A percentile compares a stretch with the other conserved stretches of the same genome.
phyloP scores from a whole-genome alignment of 2,329 filamentous ascomycete genomes.

The Fusarium odoratissimum region DNA sequence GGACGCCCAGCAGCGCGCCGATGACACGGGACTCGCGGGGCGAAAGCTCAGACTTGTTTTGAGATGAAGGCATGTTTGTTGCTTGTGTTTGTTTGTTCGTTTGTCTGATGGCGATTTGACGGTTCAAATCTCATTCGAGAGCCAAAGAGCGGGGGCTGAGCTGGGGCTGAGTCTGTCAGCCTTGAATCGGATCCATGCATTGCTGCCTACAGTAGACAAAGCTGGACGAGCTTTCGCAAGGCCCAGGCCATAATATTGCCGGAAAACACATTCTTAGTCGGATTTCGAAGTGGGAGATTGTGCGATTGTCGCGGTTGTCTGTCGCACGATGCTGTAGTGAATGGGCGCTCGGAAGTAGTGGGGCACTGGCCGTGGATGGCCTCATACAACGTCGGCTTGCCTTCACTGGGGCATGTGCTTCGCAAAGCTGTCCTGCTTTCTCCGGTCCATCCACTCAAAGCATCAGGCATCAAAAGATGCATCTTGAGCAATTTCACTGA shows the following conservation, averaged over 20 bases:
- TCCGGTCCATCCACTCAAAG: neutral
- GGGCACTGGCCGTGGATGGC: neutral
- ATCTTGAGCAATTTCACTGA: neutral
- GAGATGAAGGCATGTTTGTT: neutral
- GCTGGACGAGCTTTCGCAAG: neutral
- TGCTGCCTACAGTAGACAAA: neutral
- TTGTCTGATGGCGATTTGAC: neutral
- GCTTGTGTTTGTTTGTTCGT: neutral
- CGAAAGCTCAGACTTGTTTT: neutral
- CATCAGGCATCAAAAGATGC: too few relatives aligned
- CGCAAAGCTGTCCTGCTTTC: neutral
- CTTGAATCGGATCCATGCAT: neutral
- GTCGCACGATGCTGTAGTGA: neutral
- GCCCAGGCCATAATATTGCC: too few relatives aligned
- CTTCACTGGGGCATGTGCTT: neutral
- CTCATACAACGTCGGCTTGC: neutral
- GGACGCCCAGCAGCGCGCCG: conserved; percentile 59
- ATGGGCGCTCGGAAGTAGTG: neutral
- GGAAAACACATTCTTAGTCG: neutral
- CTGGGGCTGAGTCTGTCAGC: neutral
- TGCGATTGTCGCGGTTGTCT: too few relatives aligned
- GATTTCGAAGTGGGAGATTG: too few relatives aligned
- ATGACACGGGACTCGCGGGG: conserved; percentile 48
- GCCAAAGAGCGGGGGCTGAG: neutral
- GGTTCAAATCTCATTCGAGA: neutral